phyloP scores from a whole-genome alignment of 2,329 filamentous ascomycete genomes.

The Epichloe bromicola region DNA sequence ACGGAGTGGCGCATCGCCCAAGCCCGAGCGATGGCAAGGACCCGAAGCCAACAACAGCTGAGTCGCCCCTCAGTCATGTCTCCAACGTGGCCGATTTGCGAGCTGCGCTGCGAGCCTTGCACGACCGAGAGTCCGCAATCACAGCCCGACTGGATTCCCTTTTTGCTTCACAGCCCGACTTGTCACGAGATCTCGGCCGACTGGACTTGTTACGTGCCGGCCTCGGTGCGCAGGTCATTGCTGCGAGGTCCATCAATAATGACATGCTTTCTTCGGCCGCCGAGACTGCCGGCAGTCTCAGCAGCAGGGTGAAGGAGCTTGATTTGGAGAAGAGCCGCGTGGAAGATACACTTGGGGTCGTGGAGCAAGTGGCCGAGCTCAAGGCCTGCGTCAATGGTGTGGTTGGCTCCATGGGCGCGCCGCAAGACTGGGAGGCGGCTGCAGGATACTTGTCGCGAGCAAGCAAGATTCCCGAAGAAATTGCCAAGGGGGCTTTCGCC shows the following conservation, averaged over 20 bases:
- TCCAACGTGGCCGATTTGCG: constrained; percentile 68
- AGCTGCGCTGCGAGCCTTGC: constrained; percentile 60
- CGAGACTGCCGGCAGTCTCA: constrained; percentile 73
- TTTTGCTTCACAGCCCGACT: constrained; percentile 70
- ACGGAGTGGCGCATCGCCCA: constrained; percentile 27
- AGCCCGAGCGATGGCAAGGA: constrained; percentile 17
- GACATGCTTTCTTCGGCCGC: constrained; percentile 82
- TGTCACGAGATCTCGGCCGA: constrained; percentile 74
- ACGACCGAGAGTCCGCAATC: constrained; percentile 61
- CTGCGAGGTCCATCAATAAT: constrained; percentile 72
- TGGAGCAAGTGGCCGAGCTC: constrained; percentile 92
- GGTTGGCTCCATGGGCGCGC: constrained; percentile 89
- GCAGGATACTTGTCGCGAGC: constrained; percentile 80
- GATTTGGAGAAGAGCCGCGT: constrained; percentile 88
- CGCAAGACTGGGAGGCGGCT: constrained; percentile 97
- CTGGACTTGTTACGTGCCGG: constrained; percentile 83
- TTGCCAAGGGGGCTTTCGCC: constrained; percentile 75
- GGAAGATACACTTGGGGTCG: constrained; percentile 77
- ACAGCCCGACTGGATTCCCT: constrained; percentile 63
- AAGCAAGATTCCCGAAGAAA: constrained; percentile 63
- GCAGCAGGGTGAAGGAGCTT: constrained; percentile 71
- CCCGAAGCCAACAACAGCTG: constrained; percentile 14
- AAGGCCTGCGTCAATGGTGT: constrained; percentile 94
- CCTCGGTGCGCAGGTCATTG: constrained; percentile 74
- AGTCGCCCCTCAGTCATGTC: constrained; percentile 48